A percentile compares a stretch with the other conserved stretches of the same genome.
These are phyloP conservation scores for Trifolium dubium DNA, from an alignment of 306 rosid species.

Conservation along the genomic window DNA sequence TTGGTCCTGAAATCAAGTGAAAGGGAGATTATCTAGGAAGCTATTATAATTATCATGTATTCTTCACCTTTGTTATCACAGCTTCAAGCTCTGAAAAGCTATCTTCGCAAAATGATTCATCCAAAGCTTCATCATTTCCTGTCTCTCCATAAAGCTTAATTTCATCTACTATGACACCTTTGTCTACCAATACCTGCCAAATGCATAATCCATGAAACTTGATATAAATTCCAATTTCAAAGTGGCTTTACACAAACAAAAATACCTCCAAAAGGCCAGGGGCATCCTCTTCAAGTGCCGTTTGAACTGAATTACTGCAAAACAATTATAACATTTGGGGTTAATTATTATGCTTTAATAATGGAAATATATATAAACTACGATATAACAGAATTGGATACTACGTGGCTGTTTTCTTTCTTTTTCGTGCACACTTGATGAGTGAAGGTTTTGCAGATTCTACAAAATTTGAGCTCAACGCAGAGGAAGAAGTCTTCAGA, in stretches of 20 bases:
- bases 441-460: constrained; percentile 53
- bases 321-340: constrained; percentile 23
- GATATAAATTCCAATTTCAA: constrained; percentile 40
- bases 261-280: constrained; percentile 93
- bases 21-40: constrained; percentile 29
- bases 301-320: constrained; percentile 82
- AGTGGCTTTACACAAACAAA: constrained; percentile 39
- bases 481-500: constrained; percentile 49
- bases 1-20: constrained; percentile 34
- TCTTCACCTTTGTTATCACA: constrained; percentile 74
- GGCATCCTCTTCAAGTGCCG: constrained; percentile 93
- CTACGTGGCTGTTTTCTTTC: constrained; percentile 87
- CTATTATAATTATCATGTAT: constrained; percentile 27
- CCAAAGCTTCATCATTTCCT: constrained; percentile 68
- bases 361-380: constrained; percentile 31
- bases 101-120: constrained; percentile 70
- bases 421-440: constrained; percentile 54
- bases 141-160: constrained; percentile 83
- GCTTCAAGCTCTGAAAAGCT: constrained; percentile 75
- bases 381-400: constrained; percentile 18
- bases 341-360: constrained; percentile 24
- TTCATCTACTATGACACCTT: constrained; percentile 75
- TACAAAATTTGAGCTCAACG: constrained; percentile 33
- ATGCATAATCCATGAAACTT: constrained; percentile 43
- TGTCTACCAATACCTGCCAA: constrained; percentile 74